Evolutionary conservation across 1,284 basidiomycete genomes (phyloP), one percentile per base, ranked within the genome.

Genomic region (Albatrellus sp.): DNA sequence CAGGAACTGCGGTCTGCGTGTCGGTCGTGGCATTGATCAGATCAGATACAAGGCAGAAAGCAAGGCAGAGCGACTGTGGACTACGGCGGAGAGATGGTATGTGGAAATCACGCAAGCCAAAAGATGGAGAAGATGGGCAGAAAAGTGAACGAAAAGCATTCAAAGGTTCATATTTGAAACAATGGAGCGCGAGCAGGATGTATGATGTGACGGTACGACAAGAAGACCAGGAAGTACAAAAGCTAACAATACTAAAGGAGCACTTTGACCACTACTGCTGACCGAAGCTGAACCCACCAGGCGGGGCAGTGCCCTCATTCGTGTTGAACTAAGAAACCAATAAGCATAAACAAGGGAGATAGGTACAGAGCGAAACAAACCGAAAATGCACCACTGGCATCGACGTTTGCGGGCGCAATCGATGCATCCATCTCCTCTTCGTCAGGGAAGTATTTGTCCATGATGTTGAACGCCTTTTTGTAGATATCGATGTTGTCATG

Each of bases 391-490:
- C 92, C 91, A 19, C 81, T 71, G 30, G 89, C 77, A 59, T 97
- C 91, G 38, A 98, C 90, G 45, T 77, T 77, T 5, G 91, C 80
- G 20, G 81, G 81, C 38, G 70, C 73, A 54, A 90, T 84, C 39
- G 79, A 86, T 40, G 85, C 80, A 57, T 88, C 86, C 16, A 79
- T 78, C 41, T 89, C 85, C 55, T 89, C 85, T 54, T 89, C 86
- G 54, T 89, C 85, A 31, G 86, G 85, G 80, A 90, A 88, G 67
- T 87, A 90, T 59, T 88, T 93, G 69, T 94, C 91, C 91, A 96
- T 96, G 62, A 98, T 97, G 66, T 92, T 94, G 78, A 96, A 98
- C 50, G 93, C 94, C 72, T 98, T 98, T 76, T 97, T 98, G 73
- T 98, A 89, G 59, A 98, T 98, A 59, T 98, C 94, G 64, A 98